Conservation (phyloP, 805 yeast genomes). For the Kodamaea kaohsiungensis region DNA sequence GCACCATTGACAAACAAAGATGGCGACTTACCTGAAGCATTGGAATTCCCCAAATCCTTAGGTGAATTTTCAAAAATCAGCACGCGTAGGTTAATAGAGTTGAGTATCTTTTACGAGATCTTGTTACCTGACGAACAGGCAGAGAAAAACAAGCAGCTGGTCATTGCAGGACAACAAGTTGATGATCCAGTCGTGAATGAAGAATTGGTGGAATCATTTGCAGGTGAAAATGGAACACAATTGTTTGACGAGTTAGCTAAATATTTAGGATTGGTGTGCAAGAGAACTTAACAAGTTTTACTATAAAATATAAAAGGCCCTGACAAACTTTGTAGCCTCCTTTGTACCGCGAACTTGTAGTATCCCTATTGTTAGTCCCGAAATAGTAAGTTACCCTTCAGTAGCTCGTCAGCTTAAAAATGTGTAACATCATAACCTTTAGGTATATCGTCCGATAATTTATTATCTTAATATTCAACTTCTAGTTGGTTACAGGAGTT, state of each 20-base stretch:
- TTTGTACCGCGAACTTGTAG: not conserved
- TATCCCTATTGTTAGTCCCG: not conserved
- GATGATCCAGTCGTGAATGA: conserved; percentile 19
- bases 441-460: not conserved
- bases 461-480: not conserved
- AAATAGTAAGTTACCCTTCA: not conserved
- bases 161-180: conserved; percentile 16
- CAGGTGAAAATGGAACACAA: conserved; percentile 51
- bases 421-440: not conserved
- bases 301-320: not conserved
- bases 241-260: conserved; percentile 67
- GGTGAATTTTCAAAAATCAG: conserved; percentile 50
- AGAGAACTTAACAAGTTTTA: conserved; percentile 22
- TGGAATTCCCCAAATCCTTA: conserved; percentile 57
- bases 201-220: conserved; percentile 21
- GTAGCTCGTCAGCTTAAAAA: not conserved
- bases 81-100: conserved; percentile 47
- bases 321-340: not conserved
- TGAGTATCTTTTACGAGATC: conserved; percentile 75
- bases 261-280: conserved; percentile 65
- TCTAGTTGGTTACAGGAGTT: not conserved
- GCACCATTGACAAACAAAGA: conserved; percentile 78
- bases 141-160: conserved; percentile 6
- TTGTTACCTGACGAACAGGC: conserved; percentile 59
- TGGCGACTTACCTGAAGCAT: conserved; percentile 61